A percentile compares a stretch with the other conserved stretches of the same genome.
These are phyloP conservation scores for Fusarium bulbicola DNA, from an alignment of 2,329 filamentous ascomycete genomes.

Conservation along the genomic window DNA sequence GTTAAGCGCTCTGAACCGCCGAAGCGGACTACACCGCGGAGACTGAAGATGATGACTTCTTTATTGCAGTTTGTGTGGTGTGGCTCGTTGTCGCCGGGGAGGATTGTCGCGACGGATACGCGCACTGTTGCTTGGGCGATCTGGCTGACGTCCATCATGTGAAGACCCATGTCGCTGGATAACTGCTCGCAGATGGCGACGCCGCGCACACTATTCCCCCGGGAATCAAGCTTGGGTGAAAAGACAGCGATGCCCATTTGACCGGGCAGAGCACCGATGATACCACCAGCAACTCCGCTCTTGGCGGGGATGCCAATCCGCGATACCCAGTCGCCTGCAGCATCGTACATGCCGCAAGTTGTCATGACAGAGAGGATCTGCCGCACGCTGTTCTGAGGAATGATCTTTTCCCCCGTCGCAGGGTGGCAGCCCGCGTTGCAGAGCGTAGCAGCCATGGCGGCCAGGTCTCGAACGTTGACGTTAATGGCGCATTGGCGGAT, in stretches of 20 bases:
- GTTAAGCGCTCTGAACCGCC: constrained; percentile 47
- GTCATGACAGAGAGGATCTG: constrained; percentile 54
- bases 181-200: constrained; percentile 46
- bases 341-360: constrained; percentile 54
- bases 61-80: constrained; percentile 40
- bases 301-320: constrained; percentile 52
- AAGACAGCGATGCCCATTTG: constrained; percentile 47
- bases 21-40: constrained; percentile 48
- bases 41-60: constrained; percentile 45
- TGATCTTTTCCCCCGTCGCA: constrained; percentile 45
- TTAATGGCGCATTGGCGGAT: constrained; percentile 54
- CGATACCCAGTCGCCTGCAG: constrained; percentile 52
- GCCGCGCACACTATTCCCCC: constrained; percentile 47
- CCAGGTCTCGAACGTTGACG: constrained; percentile 52
- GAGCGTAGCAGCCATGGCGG: constrained; percentile 52
- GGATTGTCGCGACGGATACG: constrained; percentile 44
- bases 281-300: constrained; percentile 48
- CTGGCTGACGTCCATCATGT: constrained; percentile 50
- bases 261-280: constrained; percentile 46
- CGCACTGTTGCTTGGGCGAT: constrained; percentile 44
- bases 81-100: constrained; percentile 39
- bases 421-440: constrained; percentile 51
- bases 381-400: constrained; percentile 49
- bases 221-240: constrained; percentile 45
- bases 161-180: constrained; percentile 46